Evolutionary conservation across 148 eudicot genomes (phyloP), one percentile per base, ranked within the genome.

Genomic region (Talinum fruticosum): DNA sequence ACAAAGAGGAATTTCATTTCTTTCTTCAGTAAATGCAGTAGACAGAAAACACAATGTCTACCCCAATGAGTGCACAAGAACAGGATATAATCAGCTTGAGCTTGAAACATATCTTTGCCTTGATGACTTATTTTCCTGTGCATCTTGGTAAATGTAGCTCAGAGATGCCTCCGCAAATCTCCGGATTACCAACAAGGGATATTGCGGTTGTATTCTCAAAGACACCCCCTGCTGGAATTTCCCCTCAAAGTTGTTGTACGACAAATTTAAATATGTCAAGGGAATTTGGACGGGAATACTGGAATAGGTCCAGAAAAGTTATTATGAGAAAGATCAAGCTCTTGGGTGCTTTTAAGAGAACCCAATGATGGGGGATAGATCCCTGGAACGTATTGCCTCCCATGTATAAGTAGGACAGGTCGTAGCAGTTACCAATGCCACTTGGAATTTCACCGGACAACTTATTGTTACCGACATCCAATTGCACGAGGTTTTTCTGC

Each of bases 241-340:
- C 47, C 90, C 88, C 73, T 82, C 85, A 16, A 88, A 75, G 67
- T 62, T 24, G 26, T 87, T 88, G 75, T 75, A 74, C 1, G 90
- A 86, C 5, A 88, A 62, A 54, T 79, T 76, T 62, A 79, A 37
- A 61, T 73, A 41, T 53, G 54, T n/a, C 12, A 82, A 62, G 45
- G 34, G 61, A 85, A 71, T 33, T 45, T 61, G 15, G 73, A 83
- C 14, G 87, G 67, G 65, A 49, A 84, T 32, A 19, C 64, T 21
- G 90, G 90, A 49, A 85, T 85, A 19, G 67, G 30, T 2, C 90
- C 87, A 0, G 87, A 83, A 23, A 87, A 73, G 10, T 85, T 81
- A 66, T 89, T 89, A 8, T 13, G 71, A 10, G 90, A 89, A 64
- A 88, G 81, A 80, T 88, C 87, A n/a, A 88, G 8, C 2, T 21